A percentile compares a stretch with the other conserved stretches of the same genome.
These are phyloP conservation scores for Ceratocystiopsis minuta DNA, from an alignment of 2,329 filamentous ascomycete species.

Conservation along the genomic window DNA sequence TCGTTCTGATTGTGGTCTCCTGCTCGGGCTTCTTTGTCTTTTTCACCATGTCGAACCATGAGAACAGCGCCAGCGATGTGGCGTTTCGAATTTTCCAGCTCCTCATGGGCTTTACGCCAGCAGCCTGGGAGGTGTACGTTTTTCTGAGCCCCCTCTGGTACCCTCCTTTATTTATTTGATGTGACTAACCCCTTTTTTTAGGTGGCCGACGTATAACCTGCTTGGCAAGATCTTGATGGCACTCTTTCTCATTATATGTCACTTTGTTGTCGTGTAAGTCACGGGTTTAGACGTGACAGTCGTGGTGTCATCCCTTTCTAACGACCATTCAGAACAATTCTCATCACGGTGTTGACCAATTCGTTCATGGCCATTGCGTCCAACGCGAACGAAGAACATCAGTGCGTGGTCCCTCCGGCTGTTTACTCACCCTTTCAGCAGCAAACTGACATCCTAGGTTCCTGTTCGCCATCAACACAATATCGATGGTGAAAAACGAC, in stretches of 20 bases:
- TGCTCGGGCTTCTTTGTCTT: conserved; percentile 95
- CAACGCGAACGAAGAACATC: conserved; percentile 83
- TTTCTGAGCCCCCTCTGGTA: too few species aligned
- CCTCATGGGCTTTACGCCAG: conserved; percentile 87
- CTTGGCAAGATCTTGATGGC: conserved; percentile 61
- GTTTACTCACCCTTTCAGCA: too few species aligned
- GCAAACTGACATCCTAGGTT: conserved; percentile 30
- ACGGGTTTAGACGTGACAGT: background rate
- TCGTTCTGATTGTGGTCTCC: conserved; percentile 66
- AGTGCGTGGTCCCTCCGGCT: conserved; percentile 22
- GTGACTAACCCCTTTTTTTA: conserved; percentile 9
- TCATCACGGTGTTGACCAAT: conserved; percentile 91
- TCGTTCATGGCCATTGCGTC: conserved; percentile 91
- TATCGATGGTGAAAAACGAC: conserved; percentile 97
- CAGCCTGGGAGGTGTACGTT: conserved; percentile 72
- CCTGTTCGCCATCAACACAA: conserved; percentile 88
- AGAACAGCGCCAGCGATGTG: conserved; percentile 53
- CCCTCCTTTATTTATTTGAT: background rate
- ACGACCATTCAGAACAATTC: conserved; percentile 44
- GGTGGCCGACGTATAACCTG: conserved; percentile 56
- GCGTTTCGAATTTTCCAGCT: conserved; percentile 88
- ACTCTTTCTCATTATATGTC: conserved; percentile 80
- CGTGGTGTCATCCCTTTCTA: background rate
- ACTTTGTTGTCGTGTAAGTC: conserved; percentile 69
- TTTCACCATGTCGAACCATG: conserved; percentile 63